Evolutionary conservation across 192 early-diverging fungal genomes (phyloP).

Genomic region (Backusella tarrabulga): DNA sequence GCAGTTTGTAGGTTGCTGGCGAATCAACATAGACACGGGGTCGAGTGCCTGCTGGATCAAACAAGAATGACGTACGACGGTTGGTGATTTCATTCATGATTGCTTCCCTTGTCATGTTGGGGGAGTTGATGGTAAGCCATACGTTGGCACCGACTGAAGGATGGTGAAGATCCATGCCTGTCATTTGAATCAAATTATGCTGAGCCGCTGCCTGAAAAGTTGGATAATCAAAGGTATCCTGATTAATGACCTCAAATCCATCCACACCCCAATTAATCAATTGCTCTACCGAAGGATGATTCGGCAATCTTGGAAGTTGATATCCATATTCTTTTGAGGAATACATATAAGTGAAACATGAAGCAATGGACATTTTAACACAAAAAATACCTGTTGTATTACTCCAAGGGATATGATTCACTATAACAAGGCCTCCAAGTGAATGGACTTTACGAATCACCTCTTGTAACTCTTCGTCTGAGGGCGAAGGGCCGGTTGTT

Average conservation of each 20-base stretch:
- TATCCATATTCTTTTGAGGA: constrained; percentile 47
- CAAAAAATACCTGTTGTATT: constrained; percentile 50
- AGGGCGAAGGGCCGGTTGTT: constrained; percentile 49
- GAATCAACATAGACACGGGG: constrained; percentile 37
- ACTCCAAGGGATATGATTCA: constrained; percentile 80
- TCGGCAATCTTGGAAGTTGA: constrained; percentile 52
- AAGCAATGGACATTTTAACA: background rate
- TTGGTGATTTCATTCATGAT: constrained; percentile 60
- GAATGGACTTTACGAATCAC: constrained; percentile 61
- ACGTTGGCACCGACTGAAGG: constrained; percentile 55
- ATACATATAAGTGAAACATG: background rate
- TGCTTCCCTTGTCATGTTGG: constrained; percentile 39
- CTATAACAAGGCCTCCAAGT: constrained; percentile 68
- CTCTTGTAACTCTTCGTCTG: constrained; percentile 55
- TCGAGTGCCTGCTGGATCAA: constrained; percentile 66
- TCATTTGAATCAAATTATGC: constrained; percentile 52
- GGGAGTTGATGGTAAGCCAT: constrained; percentile 60
- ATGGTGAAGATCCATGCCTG: constrained; percentile 66
- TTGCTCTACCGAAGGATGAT: constrained; percentile 57
- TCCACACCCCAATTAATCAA: constrained; percentile 68
- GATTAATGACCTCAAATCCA: constrained; percentile 68
- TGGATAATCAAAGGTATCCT: constrained; percentile 55
- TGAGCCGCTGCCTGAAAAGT: constrained; percentile 53
- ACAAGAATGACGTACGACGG: constrained; percentile 59
- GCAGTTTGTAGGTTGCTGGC: constrained; percentile 33